Conservation (phyloP, 2,329 filamentous ascomycete genomes). For the Aspergillus ochraceoroseus region DNA sequence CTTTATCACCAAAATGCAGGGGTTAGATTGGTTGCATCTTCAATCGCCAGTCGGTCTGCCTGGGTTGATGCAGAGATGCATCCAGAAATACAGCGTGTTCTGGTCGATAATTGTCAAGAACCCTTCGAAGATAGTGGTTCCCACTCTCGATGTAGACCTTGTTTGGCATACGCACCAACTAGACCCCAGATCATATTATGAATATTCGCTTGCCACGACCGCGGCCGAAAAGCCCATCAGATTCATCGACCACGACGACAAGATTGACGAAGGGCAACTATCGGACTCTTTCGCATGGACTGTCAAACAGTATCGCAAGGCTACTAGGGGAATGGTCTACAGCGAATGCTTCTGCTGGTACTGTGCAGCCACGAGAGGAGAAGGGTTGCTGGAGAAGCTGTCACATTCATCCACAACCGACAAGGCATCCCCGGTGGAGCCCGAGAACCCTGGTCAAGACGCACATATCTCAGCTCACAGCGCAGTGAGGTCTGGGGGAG, state of each 20-base stretch:
- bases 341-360: conserved; percentile 12
- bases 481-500: neutral
- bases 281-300: conserved; percentile 67
- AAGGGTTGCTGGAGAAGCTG: neutral
- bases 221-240: neutral
- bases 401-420: neutral
- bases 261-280: conserved; percentile 66
- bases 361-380: conserved; percentile 1
- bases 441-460: neutral
- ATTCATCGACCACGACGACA: conserved; percentile 79
- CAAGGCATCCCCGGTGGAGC: no score
- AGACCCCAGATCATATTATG: conserved; percentile 58
- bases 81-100: conserved; percentile 51
- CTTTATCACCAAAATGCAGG: conserved; percentile 58
- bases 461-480: neutral
- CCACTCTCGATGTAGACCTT: conserved; percentile 36
- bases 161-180: conserved; percentile 68
- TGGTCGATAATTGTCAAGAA: conserved; percentile 40
- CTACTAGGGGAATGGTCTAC: conserved; percentile 1
- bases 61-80: conserved; percentile 59
- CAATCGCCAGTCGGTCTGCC: conserved; percentile 48
- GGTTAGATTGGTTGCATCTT: conserved; percentile 72
- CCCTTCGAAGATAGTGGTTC: conserved; percentile 30
- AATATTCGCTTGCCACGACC: conserved; percentile 48
- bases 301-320: conserved; percentile 58